phyloP scores from a whole-genome alignment of 441 rosid genomes.

The Populus trichocarpa region DNA sequence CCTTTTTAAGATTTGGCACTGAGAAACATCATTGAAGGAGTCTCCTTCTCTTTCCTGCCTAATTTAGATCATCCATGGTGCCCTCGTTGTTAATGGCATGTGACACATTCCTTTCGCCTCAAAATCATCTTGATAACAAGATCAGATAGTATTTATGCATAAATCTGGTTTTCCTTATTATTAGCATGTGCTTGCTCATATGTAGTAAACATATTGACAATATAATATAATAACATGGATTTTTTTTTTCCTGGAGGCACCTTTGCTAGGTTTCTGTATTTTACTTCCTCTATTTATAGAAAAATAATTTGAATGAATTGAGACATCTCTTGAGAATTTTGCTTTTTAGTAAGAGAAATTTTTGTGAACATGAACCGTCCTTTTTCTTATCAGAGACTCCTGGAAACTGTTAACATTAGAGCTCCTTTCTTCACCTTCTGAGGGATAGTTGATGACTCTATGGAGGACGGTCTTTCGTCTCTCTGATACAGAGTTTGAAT shows the following conservation, averaged over 20 bases:
- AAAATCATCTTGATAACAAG: not conserved
- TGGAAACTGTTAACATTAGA: too few species aligned
- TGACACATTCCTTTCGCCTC: not conserved
- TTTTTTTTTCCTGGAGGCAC: not conserved
- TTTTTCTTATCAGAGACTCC: too few species aligned
- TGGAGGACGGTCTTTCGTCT: too few species aligned
- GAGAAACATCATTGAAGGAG: conserved; percentile 18
- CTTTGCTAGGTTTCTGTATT: not conserved
- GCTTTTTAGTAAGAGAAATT: not conserved
- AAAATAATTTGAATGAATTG: not conserved
- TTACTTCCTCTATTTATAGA: not conserved
- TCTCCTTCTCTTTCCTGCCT: conserved; percentile 17
- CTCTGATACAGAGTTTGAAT: not conserved
- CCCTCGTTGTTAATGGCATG: conserved; percentile 13
- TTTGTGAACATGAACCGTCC: not conserved
- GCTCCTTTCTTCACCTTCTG: too few species aligned
- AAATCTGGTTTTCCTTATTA: not conserved
- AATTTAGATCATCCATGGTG: conserved; percentile 19
- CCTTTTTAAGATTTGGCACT: conserved; percentile 21
- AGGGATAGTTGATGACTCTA: too few species aligned
- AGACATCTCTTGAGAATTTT: not conserved
- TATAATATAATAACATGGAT: not conserved
- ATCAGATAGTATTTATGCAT: not conserved
- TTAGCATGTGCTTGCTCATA: conserved; percentile 1
- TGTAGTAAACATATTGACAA: not conserved